A percentile compares a stretch with the other conserved stretches of the same genome.
phyloP scores from a whole-genome alignment of 441 rosid genomes.

The Syzygium syzygioides region DNA sequence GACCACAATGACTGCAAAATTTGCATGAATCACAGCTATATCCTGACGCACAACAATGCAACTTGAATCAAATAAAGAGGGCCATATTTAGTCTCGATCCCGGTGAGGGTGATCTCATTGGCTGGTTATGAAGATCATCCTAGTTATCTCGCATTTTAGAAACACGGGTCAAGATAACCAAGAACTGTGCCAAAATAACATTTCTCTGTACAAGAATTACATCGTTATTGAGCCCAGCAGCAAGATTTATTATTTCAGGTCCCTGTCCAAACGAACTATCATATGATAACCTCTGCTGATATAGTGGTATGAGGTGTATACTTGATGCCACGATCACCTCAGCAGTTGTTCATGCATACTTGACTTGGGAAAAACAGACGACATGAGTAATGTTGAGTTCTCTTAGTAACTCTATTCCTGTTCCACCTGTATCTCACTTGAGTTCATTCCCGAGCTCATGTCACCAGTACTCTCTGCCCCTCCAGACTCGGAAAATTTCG shows the following conservation, averaged over 20 bases:
- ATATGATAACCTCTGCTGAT: background rate
- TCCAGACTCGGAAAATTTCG: conserved; percentile 65
- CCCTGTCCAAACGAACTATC: background rate
- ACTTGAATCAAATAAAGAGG: background rate
- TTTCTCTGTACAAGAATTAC: background rate
- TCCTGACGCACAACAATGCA: background rate
- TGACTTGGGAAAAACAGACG: background rate
- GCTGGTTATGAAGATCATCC: background rate
- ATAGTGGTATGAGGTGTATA: background rate
- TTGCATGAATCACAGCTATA: background rate
- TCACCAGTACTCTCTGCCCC: conserved; percentile 29
- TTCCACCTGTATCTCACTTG: conserved; percentile 53
- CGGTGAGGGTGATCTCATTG: background rate
- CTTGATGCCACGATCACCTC: background rate
- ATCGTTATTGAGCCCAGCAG: background rate
- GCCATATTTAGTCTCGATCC: background rate
- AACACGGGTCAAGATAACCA: background rate
- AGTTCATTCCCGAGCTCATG: conserved; percentile 20
- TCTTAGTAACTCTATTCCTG: conserved; percentile 28
- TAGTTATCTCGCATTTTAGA: background rate
- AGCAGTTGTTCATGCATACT: background rate
- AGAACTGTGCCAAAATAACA: background rate
- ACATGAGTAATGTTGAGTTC: conserved; percentile 1
- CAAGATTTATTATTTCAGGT: background rate
- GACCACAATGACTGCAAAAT: background rate